Evolutionary conservation across 805 yeast genomes (phyloP).

Genomic region (Hanseniaspora taiwanica): DNA sequence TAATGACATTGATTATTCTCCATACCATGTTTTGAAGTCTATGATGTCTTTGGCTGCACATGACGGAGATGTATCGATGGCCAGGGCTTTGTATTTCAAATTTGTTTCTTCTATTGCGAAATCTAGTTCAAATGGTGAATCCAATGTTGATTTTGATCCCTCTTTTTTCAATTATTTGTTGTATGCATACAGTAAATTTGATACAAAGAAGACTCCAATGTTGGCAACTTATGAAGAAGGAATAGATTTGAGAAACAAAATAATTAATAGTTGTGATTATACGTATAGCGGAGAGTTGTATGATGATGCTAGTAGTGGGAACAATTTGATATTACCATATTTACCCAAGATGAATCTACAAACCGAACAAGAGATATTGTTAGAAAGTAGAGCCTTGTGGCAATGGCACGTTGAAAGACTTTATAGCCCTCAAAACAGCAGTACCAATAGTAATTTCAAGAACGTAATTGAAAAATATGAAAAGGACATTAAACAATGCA

Average conservation of each 20-base stretch:
- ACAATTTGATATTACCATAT: conserved; percentile 44
- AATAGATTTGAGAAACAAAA: conserved; percentile 31
- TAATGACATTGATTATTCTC: conserved; percentile 17
- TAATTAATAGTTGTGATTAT: conserved; percentile 31
- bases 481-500: conserved; percentile 6
- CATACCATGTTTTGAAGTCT: conserved; percentile 38
- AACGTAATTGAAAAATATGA: conserved; percentile 1
- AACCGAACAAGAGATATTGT: conserved; percentile 33
- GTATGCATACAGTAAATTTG: conserved; percentile 35
- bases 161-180: conserved; percentile 33
- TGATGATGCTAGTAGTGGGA: conserved; percentile 9
- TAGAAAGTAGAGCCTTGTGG: conserved; percentile 74
- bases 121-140: conserved; percentile 4
- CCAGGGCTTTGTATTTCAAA: conserved; percentile 52
- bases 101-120: conserved; percentile 23
- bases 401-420: conserved; percentile 23
- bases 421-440: conserved; percentile 25
- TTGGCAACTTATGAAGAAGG: conserved; percentile 34
- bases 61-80: conserved; percentile 63
- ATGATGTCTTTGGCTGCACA: conserved; percentile 67
- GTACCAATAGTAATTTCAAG: conserved; percentile 15
- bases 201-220: conserved; percentile 21
- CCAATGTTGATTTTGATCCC: conserved; percentile 16
- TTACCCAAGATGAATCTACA: conserved; percentile 41
- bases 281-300: conserved; percentile 15